phyloP scores from a whole-genome alignment of 139 green algal species.

The Desmodesmus armatus region DNA sequence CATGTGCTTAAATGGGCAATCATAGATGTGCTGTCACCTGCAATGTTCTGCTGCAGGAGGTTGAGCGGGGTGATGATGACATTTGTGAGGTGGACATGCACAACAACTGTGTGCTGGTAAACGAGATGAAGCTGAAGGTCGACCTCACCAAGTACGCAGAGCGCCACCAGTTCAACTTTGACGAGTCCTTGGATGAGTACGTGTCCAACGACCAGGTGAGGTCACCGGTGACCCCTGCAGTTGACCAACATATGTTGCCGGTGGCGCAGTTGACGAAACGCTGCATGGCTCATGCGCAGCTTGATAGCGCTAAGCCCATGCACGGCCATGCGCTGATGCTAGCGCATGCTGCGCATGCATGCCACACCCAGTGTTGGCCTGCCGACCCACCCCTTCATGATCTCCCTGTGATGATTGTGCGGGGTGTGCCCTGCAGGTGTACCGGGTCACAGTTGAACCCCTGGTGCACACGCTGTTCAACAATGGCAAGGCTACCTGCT shows the following conservation, averaged over 20 bases:
- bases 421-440: constrained; percentile 82
- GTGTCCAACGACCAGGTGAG: constrained; percentile 88
- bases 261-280: neutral
- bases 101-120: constrained; percentile 75
- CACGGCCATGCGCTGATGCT: neutral
- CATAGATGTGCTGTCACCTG: too few species aligned
- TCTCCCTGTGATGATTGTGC: too few species aligned
- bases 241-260: neutral
- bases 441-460: constrained; percentile 88
- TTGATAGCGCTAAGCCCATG: neutral
- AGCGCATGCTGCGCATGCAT: neutral
- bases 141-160: constrained; percentile 94
- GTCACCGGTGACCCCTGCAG: neutral
- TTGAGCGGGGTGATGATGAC: constrained; percentile 87
- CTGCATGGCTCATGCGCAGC: neutral
- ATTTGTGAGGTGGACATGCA: constrained; percentile 84
- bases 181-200: constrained; percentile 90
- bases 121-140: constrained; percentile 91
- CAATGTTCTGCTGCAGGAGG: constrained; percentile 72
- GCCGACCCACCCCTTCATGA: too few species aligned
- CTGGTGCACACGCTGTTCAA: constrained; percentile 94
- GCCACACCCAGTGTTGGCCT: too few species aligned
- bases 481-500: constrained; percentile 91
- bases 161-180: constrained; percentile 93
- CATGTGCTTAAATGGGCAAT: too few species aligned